Evolutionary conservation across 768 basidiomycete species (phyloP), one percentile per base, ranked within the genome.

Genomic region (Pleurotus citrinopileatus): DNA sequence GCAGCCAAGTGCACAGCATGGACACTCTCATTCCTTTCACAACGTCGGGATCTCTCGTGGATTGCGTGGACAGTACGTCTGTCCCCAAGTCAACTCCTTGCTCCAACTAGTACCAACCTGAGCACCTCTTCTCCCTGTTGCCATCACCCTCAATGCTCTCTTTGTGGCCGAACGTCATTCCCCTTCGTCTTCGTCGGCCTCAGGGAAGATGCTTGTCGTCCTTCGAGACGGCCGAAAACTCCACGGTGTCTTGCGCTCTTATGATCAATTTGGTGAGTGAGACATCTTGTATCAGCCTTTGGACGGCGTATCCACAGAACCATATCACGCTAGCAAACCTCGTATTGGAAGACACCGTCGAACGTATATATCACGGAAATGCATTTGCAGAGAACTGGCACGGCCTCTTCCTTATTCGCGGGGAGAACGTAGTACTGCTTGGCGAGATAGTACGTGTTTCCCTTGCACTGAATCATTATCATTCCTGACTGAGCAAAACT

Each of bases 11-110:
- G 27, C 46, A 19, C 48, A 37, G 37, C 63, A 96, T 97, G 94
- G 94, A 97, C 74, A 94, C 94, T 53, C 74, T 98, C 61, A 98
- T 98, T 66, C 93, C 96, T 51, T 98, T 98, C 76, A 99, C 97
- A 57, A 99, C 97, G 19, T 98, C 95, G 50, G 97, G 97, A 65
- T 94, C 96, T 60, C 84, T 99, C 60, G 91, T 98, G 72, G 97
- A 98, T 81, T 94, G 94, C 72, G 97, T 99, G 77, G 97, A 99
- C 87, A 97, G 97, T 99, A 87, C 88, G 97, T 91, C 81, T 82
- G 73, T 79, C 77, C 60, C 67, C 67, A 69, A 73, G 70, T 79
- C 76, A 76, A 69, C 74, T 74, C 61, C 70, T 68, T 51, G 61
- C 67, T 60, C 64, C 75, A 73, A 70, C 73, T 73, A 51, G 48